Evolutionary conservation across 2,329 filamentous ascomycete species (phyloP).

Genomic region (Colletotrichum sp.): DNA sequence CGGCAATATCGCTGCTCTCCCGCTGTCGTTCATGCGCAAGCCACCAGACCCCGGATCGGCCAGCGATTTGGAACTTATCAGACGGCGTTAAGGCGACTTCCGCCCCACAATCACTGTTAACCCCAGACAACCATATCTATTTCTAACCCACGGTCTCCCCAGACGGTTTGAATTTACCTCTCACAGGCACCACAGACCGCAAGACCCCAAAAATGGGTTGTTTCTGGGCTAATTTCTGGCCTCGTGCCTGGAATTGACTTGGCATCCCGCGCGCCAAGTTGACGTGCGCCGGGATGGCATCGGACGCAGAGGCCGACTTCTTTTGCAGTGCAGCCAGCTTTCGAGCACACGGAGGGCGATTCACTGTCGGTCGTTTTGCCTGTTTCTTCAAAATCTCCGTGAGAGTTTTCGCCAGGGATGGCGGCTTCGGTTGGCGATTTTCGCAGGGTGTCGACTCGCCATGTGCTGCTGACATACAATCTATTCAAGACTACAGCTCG

Average conservation of each 20-base stretch:
- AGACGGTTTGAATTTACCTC: not conserved
- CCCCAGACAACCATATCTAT: slow-evolving; percentile 2
- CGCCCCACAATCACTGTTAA: not conserved
- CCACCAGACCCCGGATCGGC: not conserved
- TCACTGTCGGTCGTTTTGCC: not conserved
- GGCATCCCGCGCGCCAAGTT: not conserved
- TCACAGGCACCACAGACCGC: not conserved
- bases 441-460: not conserved
- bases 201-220: not conserved
- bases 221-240: not conserved
- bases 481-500: not conserved
- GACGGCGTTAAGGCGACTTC: not conserved
- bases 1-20: slow-evolving; percentile 2
- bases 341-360: not conserved
- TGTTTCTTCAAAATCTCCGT: not conserved
- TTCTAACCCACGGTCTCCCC: not conserved
- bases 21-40: slow-evolving; percentile 5
- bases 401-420: not conserved
- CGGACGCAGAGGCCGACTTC: not conserved
- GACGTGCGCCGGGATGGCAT: not conserved
- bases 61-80: slow-evolving; percentile 5
- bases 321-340: not conserved
- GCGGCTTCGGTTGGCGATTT: not conserved
- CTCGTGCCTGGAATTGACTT: not conserved
- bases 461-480: not conserved